A percentile compares a stretch with the other conserved stretches of the same genome.
These are phyloP conservation scores for Dittrichia graveolens DNA, from an alignment of 129 eudicot species.

Conservation along the genomic window DNA sequence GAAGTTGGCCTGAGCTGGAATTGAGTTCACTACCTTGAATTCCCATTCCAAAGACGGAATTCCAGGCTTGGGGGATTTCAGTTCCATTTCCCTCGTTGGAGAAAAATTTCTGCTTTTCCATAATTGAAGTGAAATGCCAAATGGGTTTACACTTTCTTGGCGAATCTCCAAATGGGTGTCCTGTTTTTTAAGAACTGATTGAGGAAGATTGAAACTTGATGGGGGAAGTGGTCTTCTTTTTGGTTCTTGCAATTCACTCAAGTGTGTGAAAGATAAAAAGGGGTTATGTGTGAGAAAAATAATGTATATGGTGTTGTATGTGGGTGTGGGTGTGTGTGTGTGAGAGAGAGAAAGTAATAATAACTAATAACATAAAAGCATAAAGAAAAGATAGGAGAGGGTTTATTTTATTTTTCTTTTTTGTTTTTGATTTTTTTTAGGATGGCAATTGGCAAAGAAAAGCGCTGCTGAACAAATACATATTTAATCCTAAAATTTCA, in stretches of 20 bases:
- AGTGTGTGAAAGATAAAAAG: constrained; percentile 46
- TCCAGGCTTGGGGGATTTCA: constrained; percentile 42
- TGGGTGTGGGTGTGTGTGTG: constrained; percentile 4
- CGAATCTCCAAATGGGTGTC: constrained; percentile 29
- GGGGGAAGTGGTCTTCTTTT: constrained; percentile 32
- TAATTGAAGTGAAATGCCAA: constrained; percentile 24
- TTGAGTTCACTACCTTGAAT: constrained; percentile 44
- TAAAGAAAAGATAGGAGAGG: constrained; percentile 23
- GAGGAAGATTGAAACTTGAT: constrained; percentile 24
- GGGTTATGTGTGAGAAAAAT: constrained; percentile 2
- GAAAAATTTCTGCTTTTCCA: constrained; percentile 55
- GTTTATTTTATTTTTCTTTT: too few species aligned
- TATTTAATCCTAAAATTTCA: too few species aligned
- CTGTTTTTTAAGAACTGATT: constrained; percentile 30
- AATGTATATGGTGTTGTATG: constrained; percentile 6
- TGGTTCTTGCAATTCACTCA: constrained; percentile 53
- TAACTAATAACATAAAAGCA: constrained; percentile 20
- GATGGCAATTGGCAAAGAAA: too few species aligned
- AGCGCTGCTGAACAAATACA: too few species aligned
- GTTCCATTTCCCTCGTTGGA: constrained; percentile 37
- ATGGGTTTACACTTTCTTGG: constrained; percentile 29
- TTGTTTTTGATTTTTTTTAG: too few species aligned
- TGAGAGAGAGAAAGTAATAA: not conserved
- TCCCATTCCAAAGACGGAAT: constrained; percentile 51
- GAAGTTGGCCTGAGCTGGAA: constrained; percentile 40